These are phyloP conservation scores for Auricularia auricula-judae DNA, from an alignment of 768 basidiomycete species.

Conservation along the genomic window DNA sequence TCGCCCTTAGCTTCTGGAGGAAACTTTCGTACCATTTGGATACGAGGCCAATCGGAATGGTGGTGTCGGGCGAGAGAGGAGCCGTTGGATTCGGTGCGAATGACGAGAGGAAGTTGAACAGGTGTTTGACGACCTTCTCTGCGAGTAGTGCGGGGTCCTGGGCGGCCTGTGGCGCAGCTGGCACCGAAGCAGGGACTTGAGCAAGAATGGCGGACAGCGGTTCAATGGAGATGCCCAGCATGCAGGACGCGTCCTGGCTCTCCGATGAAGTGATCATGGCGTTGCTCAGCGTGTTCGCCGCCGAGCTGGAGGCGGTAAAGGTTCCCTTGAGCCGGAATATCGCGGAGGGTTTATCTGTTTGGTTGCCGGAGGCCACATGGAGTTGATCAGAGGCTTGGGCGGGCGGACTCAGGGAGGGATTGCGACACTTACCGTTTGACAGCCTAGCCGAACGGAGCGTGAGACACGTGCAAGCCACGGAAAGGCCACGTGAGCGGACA, in stretches of 20 bases:
- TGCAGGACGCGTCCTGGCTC: constrained; percentile 44
- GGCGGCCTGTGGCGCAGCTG: constrained; percentile 2
- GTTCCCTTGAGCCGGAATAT: constrained; percentile 73
- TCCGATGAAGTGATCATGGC: constrained; percentile 1
- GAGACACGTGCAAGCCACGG: neutral
- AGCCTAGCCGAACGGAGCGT: constrained; percentile 38
- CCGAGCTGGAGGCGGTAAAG: constrained; percentile 29
- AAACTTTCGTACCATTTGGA: constrained; percentile 66
- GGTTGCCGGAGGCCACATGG: too few species aligned
- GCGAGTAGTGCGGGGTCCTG: constrained; percentile 46
- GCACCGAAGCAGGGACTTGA: constrained; percentile 34
- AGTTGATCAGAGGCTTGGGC: too few species aligned
- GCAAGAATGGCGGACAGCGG: constrained; percentile 50
- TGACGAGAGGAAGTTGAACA: constrained; percentile 65
- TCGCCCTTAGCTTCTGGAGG: constrained; percentile 40
- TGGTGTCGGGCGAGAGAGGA: constrained; percentile 34
- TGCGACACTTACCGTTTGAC: constrained; percentile 40
- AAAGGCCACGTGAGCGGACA: neutral
- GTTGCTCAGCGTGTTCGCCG: constrained; percentile 13
- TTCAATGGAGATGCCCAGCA: constrained; percentile 74
- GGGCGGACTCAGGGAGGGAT: too few species aligned
- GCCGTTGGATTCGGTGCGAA: constrained; percentile 24
- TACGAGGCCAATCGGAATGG: constrained; percentile 52
- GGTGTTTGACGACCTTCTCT: constrained; percentile 59
- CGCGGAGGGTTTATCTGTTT: constrained; percentile 61